Percentiles rank a stretch among this genome's conserved stretches.
phyloP scores from a whole-genome alignment of 257 asterid genomes.

The Lycium barbarum region DNA sequence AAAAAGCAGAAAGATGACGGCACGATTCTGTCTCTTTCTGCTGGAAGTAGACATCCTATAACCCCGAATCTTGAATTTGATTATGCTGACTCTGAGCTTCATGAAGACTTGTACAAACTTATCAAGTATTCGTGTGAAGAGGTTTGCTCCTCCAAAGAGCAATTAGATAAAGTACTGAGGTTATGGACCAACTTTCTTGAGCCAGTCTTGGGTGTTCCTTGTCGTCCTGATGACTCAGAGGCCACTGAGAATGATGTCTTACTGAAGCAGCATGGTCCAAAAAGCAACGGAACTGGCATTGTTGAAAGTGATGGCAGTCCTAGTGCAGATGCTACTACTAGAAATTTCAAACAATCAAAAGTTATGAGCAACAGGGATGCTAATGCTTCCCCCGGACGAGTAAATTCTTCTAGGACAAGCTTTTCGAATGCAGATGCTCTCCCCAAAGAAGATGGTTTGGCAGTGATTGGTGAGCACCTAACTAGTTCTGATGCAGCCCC shows the following conservation, averaged over 20 bases:
- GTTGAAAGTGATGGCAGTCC: slow-evolving; percentile 75
- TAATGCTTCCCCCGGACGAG: slow-evolving; percentile 52
- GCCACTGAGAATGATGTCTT: slow-evolving; percentile 56
- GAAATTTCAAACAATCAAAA: slow-evolving; percentile 58
- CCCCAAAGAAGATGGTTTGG: slow-evolving; percentile 55
- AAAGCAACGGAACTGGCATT: slow-evolving; percentile 44
- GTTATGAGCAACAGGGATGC: slow-evolving; percentile 63
- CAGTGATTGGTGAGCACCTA: slow-evolving; percentile 54
- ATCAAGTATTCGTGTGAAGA: slow-evolving; percentile 91
- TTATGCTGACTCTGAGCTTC: slow-evolving; percentile 74
- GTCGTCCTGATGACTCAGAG: slow-evolving; percentile 56
- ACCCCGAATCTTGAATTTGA: slow-evolving; percentile 80
- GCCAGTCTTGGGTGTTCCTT: slow-evolving; percentile 76
- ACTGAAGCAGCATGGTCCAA: slow-evolving; percentile 47
- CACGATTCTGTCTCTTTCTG: slow-evolving; percentile 71
- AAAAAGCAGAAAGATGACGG: slow-evolving; percentile 80
- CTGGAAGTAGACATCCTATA: slow-evolving; percentile 80
- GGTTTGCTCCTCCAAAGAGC: slow-evolving; percentile 94
- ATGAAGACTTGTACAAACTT: slow-evolving; percentile 83
- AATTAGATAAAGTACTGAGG: slow-evolving; percentile 73
- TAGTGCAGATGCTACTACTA: slow-evolving; percentile 47
- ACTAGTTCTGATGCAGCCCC: slow-evolving; percentile 49
- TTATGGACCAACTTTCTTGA: slow-evolving; percentile 91
- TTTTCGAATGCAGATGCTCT: slow-evolving; percentile 50
- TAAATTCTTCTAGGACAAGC: slow-evolving; percentile 50